Evolutionary conservation across 306 rosid genomes (phyloP).

Genomic region (Dalbergia cochinchinensis): DNA sequence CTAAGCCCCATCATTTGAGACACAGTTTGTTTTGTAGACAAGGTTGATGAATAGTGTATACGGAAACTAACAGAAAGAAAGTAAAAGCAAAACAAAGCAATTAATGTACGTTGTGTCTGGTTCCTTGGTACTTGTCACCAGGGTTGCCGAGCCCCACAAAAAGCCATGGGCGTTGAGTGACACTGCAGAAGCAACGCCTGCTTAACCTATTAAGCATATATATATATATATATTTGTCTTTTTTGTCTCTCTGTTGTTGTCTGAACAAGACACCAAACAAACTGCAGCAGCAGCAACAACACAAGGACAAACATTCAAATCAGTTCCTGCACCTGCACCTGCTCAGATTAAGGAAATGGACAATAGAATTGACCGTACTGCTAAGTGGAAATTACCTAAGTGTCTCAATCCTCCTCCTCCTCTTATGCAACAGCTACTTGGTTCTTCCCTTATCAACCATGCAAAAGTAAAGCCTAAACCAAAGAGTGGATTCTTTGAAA

Average conservation of each 20-base stretch:
- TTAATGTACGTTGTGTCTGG: slow-evolving; percentile 81
- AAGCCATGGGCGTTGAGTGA: slow-evolving; percentile 75
- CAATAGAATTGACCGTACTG: no score
- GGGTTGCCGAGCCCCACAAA: slow-evolving; percentile 93
- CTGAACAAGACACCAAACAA: not conserved
- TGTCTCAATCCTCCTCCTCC: no score
- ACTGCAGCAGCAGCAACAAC: not conserved
- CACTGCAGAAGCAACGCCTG: slow-evolving; percentile 62
- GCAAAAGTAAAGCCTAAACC: no score
- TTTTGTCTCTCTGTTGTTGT: slow-evolving; percentile 1
- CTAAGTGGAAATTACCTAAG: no score
- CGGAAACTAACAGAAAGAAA: not conserved
- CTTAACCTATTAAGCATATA: slow-evolving; percentile 59
- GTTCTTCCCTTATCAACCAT: no score
- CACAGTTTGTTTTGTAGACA: not conserved
- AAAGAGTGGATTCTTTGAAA: no score
- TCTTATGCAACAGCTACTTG: no score
- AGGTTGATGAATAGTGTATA: not conserved
- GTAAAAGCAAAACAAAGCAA: not conserved
- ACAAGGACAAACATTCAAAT: not conserved
- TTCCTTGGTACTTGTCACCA: slow-evolving; percentile 80
- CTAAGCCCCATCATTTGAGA: not conserved
- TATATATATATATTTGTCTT: no score
- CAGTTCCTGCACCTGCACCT: not conserved
- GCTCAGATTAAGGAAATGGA: not conserved